Percentiles rank a stretch among this genome's conserved stretches.
These are phyloP conservation scores for Tuctoria greenei DNA, from an alignment of 176 grass and related monocot genomes.

Conservation along the genomic window DNA sequence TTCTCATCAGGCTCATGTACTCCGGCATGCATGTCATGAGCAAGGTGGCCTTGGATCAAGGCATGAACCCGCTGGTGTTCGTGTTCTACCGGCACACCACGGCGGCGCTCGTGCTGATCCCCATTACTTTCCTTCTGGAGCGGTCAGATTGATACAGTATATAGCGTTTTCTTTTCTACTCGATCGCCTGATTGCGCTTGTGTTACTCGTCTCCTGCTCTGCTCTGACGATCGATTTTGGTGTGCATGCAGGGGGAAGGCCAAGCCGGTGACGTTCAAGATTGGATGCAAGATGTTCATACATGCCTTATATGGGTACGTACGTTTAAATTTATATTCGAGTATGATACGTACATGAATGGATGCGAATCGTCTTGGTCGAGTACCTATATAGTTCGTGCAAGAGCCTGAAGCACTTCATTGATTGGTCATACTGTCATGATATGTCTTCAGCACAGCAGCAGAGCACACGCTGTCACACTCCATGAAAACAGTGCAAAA, in stretches of 20 bases:
- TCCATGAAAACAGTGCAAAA: background rate
- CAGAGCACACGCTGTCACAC: constrained; percentile 9
- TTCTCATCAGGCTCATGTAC: constrained; percentile 69
- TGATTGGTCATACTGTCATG: background rate
- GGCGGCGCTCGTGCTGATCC: constrained; percentile 54
- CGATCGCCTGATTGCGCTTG: background rate
- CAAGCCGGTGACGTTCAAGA: constrained; percentile 50
- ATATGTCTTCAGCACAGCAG: background rate
- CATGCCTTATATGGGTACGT: constrained; percentile 62
- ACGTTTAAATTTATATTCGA: constrained; percentile 11
- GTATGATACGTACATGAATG: background rate
- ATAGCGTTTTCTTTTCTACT: background rate
- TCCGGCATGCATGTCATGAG: constrained; percentile 60
- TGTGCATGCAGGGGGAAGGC: constrained; percentile 57
- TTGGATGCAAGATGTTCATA: constrained; percentile 61
- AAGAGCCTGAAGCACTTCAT: background rate
- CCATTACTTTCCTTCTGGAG: constrained; percentile 52
- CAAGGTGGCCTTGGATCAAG: constrained; percentile 58
- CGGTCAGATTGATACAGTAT: constrained; percentile 45
- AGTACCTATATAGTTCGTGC: background rate
- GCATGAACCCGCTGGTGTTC: constrained; percentile 67
- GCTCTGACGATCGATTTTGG: constrained; percentile 13
- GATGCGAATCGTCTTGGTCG: background rate
- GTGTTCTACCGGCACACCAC: constrained; percentile 71
- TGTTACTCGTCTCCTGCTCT: background rate